Conservation (phyloP, 345 rosid genomes). For the Populus ilicifolia region DNA sequence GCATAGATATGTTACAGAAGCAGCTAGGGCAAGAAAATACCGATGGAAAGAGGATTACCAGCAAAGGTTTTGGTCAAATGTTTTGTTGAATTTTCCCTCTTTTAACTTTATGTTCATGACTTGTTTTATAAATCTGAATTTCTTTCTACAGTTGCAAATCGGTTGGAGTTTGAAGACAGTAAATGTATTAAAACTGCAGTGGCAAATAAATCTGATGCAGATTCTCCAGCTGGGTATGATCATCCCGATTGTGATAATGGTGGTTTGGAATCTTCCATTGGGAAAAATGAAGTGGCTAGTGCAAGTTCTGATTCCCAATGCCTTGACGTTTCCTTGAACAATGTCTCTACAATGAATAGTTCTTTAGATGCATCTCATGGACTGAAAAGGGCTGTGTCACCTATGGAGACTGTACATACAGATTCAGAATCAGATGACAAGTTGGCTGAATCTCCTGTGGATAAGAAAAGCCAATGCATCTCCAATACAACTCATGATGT, state of each 20-base stretch:
- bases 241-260: constrained; percentile 21
- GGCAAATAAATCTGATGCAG: constrained; percentile 30
- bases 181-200: constrained; percentile 14
- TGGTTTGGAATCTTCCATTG: constrained; percentile 12
- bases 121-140: background rate
- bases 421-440: constrained; percentile 22
- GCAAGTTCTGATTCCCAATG: constrained; percentile 28
- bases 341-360: constrained; percentile 19
- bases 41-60: constrained; percentile 18
- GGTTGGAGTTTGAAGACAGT: constrained; percentile 10
- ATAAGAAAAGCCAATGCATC: background rate
- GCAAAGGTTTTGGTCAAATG: constrained; percentile 28
- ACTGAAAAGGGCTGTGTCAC: constrained; percentile 7
- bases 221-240: constrained; percentile 32
- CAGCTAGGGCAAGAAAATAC: constrained; percentile 29
- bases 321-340: constrained; percentile 16
- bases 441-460: constrained; percentile 16
- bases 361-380: constrained; percentile 26
- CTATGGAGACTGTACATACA: constrained; percentile 5
- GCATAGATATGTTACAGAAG: constrained; percentile 33
- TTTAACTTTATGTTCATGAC: background rate
- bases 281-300: constrained; percentile 23
- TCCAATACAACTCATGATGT: constrained; percentile 3
- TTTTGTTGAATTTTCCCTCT: background rate
- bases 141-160: constrained; percentile 19